These are phyloP conservation scores for Trichopus zeylanicus DNA, from an alignment of 116 monocot genomes.

Conservation along the genomic window DNA sequence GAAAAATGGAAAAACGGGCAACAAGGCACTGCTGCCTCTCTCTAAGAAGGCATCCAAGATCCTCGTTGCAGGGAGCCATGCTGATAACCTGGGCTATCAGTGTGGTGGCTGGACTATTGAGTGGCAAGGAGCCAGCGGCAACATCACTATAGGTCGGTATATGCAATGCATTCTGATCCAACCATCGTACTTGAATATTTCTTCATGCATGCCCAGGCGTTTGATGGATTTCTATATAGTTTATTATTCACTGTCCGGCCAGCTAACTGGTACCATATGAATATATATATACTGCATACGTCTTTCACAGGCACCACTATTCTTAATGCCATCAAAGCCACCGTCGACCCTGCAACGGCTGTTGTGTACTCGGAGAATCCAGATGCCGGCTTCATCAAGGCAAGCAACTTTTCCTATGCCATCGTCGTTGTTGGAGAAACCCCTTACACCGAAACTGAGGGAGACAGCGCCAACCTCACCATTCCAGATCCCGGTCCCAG, in stretches of 20 bases:
- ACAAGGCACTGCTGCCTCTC: constrained; percentile 19
- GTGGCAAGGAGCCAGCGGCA: constrained; percentile 29
- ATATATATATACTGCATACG: too few species aligned
- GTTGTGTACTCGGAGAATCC: constrained; percentile 45
- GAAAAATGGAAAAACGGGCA: constrained; percentile 20
- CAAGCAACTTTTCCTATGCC: constrained; percentile 40
- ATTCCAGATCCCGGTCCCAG: constrained; percentile 32
- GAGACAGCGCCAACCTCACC: constrained; percentile 60
- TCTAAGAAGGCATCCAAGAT: constrained; percentile 27
- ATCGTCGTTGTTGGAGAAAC: constrained; percentile 59
- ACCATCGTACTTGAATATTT: neutral
- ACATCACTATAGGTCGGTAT: constrained; percentile 15
- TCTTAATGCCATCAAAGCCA: constrained; percentile 21
- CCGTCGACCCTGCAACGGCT: constrained; percentile 22
- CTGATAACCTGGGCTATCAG: constrained; percentile 37
- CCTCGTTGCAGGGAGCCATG: constrained; percentile 33
- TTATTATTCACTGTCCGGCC: neutral
- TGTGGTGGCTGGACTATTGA: constrained; percentile 38
- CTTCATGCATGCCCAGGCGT: too few species aligned
- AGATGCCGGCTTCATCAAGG: constrained; percentile 16
- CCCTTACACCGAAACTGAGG: constrained; percentile 47
- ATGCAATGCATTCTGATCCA: too few species aligned
- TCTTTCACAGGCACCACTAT: constrained; percentile 31
- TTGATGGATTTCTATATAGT: too few species aligned
- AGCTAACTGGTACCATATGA: neutral